These are phyloP conservation scores for Phaseolus coccineus DNA, from an alignment of 331 rosid species.

Conservation along the genomic window DNA sequence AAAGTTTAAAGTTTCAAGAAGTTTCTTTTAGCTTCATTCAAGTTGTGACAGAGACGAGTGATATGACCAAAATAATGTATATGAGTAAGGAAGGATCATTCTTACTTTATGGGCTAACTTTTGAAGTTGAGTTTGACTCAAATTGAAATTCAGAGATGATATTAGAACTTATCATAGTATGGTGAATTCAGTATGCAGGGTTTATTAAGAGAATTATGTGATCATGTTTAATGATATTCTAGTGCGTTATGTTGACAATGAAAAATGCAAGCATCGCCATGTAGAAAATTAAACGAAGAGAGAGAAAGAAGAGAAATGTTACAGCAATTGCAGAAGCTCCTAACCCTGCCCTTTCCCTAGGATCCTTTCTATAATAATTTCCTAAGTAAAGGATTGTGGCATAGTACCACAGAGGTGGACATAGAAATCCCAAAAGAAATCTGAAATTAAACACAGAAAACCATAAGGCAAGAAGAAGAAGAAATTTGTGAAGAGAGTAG, in stretches of 20 bases:
- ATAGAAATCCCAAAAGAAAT: conserved; percentile 81
- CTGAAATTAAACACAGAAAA: conserved; percentile 54
- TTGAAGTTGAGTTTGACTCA: too few relatives aligned
- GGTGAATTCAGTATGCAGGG: neutral
- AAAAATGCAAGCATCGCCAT: neutral
- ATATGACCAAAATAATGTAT: too few relatives aligned
- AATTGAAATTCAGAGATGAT: too few relatives aligned
- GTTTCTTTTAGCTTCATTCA: too few relatives aligned
- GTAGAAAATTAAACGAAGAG: conserved; percentile 1
- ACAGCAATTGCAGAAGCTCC: conserved; percentile 98
- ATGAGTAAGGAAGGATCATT: too few relatives aligned
- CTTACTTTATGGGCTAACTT: too few relatives aligned
- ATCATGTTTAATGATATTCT: conserved; percentile 16
- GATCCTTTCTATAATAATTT: conserved; percentile 84
- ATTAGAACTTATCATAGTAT: too few relatives aligned
- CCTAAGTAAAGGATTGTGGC: conserved; percentile 85
- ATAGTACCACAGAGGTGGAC: conserved; percentile 87
- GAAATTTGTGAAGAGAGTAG: conserved; percentile 13
- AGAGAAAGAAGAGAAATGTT: conserved; percentile 38
- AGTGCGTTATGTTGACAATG: conserved; percentile 23
- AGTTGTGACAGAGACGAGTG: too few relatives aligned
- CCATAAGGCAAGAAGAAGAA: conserved; percentile 40
- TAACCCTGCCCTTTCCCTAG: conserved; percentile 93
- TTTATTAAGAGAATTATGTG: neutral
- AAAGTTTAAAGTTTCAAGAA: too few relatives aligned